Percentiles rank a stretch among this genome's conserved stretches.
Conservation (phyloP, 1,139 yeast species). For the Arxiozyma slooffiae region DNA sequence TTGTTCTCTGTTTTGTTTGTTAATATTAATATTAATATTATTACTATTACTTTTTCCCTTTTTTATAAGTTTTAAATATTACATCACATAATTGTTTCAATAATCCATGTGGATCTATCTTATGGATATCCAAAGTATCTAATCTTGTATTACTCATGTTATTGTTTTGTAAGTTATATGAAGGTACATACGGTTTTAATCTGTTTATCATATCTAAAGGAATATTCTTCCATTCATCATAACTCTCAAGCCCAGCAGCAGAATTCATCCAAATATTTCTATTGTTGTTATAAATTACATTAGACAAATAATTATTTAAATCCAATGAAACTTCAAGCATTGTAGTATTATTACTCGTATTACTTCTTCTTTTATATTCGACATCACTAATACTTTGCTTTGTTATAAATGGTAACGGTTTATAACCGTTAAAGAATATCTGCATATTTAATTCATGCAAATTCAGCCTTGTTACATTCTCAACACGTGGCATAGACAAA, state of each 20-base stretch:
- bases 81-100: neutral
- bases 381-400: neutral
- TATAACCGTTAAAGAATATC: constrained; percentile 25
- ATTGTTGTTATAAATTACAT: constrained; percentile 8
- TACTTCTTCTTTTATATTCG: no score
- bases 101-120: constrained; percentile 8
- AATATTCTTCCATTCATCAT: constrained; percentile 30
- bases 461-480: constrained; percentile 18
- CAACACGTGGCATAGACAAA: constrained; percentile 26
- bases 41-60: neutral
- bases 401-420: constrained; percentile 20
- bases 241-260: constrained; percentile 29
- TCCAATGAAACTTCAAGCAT: constrained; percentile 1
- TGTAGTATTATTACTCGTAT: neutral
- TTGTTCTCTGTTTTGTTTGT: neutral
- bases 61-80: neutral
- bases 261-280: constrained; percentile 10
- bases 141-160: no score
- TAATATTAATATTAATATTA: no score
- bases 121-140: neutral
- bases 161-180: neutral
- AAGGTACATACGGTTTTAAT: constrained; percentile 21
- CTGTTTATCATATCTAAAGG: constrained; percentile 22
- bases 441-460: constrained; percentile 19
- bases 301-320: constrained; percentile 4